phyloP scores from a whole-genome alignment of 2,329 filamentous ascomycete genomes.

The Ophiosphaerella herpotricha region DNA sequence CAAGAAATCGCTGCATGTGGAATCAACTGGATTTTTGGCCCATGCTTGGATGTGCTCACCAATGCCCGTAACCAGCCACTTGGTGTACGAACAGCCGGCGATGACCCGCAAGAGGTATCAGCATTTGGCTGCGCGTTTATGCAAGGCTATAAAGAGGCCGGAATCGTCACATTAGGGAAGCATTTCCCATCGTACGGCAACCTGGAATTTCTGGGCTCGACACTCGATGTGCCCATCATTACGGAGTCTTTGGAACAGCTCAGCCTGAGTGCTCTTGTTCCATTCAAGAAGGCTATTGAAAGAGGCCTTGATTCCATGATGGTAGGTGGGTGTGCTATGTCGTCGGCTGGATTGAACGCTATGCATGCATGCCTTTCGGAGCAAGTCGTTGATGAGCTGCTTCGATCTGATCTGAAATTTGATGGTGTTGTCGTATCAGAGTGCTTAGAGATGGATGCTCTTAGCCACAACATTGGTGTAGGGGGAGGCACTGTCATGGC shows the following conservation, averaged over 20 bases:
- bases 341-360: constrained; percentile 87
- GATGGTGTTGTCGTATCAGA: constrained; percentile 93
- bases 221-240: constrained; percentile 90
- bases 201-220: constrained; percentile 88
- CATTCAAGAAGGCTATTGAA: constrained; percentile 86
- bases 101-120: constrained; percentile 93
- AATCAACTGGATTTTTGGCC: constrained; percentile 93
- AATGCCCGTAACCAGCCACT: constrained; percentile 90
- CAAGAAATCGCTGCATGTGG: constrained; percentile 91
- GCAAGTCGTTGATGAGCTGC: constrained; percentile 86
- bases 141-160: constrained; percentile 90
- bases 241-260: constrained; percentile 92
- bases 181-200: constrained; percentile 97
- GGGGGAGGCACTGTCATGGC: constrained; percentile 97
- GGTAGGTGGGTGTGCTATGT: constrained; percentile 91
- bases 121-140: constrained; percentile 89
- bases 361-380: constrained; percentile 94
- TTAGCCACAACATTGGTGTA: constrained; percentile 95
- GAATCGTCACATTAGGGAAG: constrained; percentile 87
- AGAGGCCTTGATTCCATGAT: constrained; percentile 93
- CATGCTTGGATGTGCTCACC: constrained; percentile 89
- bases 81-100: constrained; percentile 85
- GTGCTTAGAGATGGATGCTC: constrained; percentile 93
- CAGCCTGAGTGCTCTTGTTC: constrained; percentile 86
- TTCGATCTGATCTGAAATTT: constrained; percentile 88